Percentiles rank a stretch among this genome's conserved stretches.
These are phyloP conservation scores for Colletotrichum gloeosporioides DNA, from an alignment of 2,329 filamentous ascomycete genomes.

Conservation along the genomic window DNA sequence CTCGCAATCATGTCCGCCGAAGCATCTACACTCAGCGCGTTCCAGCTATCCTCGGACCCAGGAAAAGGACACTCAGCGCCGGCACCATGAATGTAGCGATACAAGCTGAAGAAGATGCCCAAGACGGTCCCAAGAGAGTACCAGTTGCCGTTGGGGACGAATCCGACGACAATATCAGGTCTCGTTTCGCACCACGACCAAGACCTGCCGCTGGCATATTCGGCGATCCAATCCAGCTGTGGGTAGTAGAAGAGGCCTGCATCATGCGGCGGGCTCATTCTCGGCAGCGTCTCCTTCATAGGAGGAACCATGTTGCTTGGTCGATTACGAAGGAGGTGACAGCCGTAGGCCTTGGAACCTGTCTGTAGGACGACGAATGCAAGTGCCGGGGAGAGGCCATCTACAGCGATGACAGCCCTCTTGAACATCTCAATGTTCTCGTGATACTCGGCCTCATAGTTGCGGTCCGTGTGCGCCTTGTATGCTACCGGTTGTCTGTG, in stretches of 20 bases:
- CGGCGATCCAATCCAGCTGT: conserved; percentile 40
- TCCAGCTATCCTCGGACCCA: conserved; percentile 39
- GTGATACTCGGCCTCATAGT: conserved; percentile 37
- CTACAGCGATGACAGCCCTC: conserved; percentile 38
- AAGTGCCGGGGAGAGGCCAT: conserved; percentile 35
- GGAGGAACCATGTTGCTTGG: conserved; percentile 40
- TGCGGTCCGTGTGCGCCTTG: conserved; percentile 40
- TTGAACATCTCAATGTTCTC: conserved; percentile 46
- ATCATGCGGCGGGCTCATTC: conserved; percentile 36
- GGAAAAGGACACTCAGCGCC: conserved; percentile 43
- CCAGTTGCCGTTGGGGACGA: conserved; percentile 45
- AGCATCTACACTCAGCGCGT: conserved; percentile 41
- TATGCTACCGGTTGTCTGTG: conserved; percentile 32
- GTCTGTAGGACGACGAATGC: conserved; percentile 42
- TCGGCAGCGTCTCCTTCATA: conserved; percentile 33
- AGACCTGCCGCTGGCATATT: conserved; percentile 37
- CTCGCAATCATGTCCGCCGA: conserved; percentile 41
- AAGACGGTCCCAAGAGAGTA: conserved; percentile 30
- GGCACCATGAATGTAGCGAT: conserved; percentile 39
- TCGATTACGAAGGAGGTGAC: conserved; percentile 42
- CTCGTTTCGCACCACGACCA: conserved; percentile 46
- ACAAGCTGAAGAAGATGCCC: conserved; percentile 37
- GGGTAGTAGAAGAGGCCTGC: conserved; percentile 45
- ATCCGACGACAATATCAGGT: conserved; percentile 40
- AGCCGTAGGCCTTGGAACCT: conserved; percentile 43